Evolutionary conservation across 208 protist species (phyloP).

Genomic region (Phytomonas sp.): DNA sequence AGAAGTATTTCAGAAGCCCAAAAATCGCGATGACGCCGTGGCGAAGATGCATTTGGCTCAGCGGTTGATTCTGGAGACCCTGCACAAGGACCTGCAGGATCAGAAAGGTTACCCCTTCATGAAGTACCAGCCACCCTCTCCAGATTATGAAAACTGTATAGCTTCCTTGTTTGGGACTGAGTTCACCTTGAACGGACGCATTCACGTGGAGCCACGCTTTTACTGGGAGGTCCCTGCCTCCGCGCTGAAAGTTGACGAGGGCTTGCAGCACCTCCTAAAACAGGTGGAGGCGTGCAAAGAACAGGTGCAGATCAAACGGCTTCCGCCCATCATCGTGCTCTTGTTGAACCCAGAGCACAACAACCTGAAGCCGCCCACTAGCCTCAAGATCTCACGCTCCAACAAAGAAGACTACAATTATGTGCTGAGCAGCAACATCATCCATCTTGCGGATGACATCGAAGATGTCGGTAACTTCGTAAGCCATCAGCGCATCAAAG

Average conservation of each 20-base stretch:
- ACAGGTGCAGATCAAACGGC: slow-evolving; percentile 72
- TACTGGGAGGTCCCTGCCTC: slow-evolving; percentile 85
- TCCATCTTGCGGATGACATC: slow-evolving; percentile 82
- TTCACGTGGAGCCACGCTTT: slow-evolving; percentile 75
- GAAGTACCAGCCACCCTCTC: slow-evolving; percentile 37
- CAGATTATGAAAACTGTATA: slow-evolving; percentile 68
- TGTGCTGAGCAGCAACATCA: slow-evolving; percentile 78
- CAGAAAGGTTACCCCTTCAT: slow-evolving; percentile 73
- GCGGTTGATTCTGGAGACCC: slow-evolving; percentile 53
- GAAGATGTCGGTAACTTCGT: slow-evolving; percentile 86
- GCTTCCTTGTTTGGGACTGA: slow-evolving; percentile 76
- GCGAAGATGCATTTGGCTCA: slow-evolving; percentile 77
- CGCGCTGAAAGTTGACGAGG: slow-evolving; percentile 85
- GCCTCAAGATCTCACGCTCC: slow-evolving; percentile 75
- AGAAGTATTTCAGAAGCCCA: slow-evolving; percentile 63
- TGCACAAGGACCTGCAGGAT: slow-evolving; percentile 76
- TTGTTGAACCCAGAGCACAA: slow-evolving; percentile 84
- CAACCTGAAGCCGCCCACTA: slow-evolving; percentile 74
- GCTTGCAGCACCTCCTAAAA: slow-evolving; percentile 85
- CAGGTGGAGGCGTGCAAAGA: slow-evolving; percentile 77
- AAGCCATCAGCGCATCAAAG: slow-evolving; percentile 75
- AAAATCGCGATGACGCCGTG: slow-evolving; percentile 77
- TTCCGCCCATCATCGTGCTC: slow-evolving; percentile 85
- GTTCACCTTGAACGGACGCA: slow-evolving; percentile 63
- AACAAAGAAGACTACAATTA: slow-evolving; percentile 84